Evolutionary conservation across 805 yeast genomes (phyloP).

Genomic region (Metschnikowia colocasiae): DNA sequence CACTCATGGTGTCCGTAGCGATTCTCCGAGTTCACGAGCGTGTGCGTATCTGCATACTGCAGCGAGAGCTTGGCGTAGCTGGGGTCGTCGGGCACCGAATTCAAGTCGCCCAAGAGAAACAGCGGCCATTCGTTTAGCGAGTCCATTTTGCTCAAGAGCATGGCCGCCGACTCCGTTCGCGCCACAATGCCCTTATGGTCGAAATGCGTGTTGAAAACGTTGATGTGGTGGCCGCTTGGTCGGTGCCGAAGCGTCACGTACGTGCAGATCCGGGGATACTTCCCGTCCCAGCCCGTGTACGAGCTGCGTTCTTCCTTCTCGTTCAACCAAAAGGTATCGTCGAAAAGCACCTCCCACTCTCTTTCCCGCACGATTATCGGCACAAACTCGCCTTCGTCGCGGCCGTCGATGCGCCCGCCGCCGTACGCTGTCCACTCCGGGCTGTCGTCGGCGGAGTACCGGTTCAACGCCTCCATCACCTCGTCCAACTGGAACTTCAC

Average conservation of each 20-base stretch:
- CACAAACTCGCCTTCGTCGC: slow-evolving; percentile 18
- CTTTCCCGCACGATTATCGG: slow-evolving; percentile 15
- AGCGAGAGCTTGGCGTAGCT: slow-evolving; percentile 16
- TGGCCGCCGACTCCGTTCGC: slow-evolving; percentile 11
- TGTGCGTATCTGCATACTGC: slow-evolving; percentile 19
- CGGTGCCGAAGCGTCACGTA: slow-evolving; percentile 17
- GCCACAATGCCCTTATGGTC: slow-evolving; percentile 19
- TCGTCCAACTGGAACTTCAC: slow-evolving; percentile 18
- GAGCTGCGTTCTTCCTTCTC: slow-evolving; percentile 8
- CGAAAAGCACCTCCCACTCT: slow-evolving; percentile 18
- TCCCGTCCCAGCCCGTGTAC: slow-evolving; percentile 21
- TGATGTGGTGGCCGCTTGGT: slow-evolving; percentile 13
- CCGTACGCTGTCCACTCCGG: slow-evolving; percentile 19
- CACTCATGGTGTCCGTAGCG: slow-evolving; percentile 29
- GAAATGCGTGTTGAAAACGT: slow-evolving; percentile 21
- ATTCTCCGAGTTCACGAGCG: slow-evolving; percentile 21
- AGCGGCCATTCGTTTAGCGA: slow-evolving; percentile 28
- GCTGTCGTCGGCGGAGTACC: not conserved
- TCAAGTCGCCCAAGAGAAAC: slow-evolving; percentile 30
- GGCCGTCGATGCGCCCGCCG: slow-evolving; percentile 19
- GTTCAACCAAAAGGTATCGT: slow-evolving; percentile 22
- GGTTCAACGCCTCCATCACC: slow-evolving; percentile 16
- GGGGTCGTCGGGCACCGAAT: slow-evolving; percentile 23
- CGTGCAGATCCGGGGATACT: slow-evolving; percentile 19
- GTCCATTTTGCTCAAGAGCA: slow-evolving; percentile 10